Evolutionary conservation across 139 green algal genomes (phyloP).

Genomic region (Chlorella sp.): DNA sequence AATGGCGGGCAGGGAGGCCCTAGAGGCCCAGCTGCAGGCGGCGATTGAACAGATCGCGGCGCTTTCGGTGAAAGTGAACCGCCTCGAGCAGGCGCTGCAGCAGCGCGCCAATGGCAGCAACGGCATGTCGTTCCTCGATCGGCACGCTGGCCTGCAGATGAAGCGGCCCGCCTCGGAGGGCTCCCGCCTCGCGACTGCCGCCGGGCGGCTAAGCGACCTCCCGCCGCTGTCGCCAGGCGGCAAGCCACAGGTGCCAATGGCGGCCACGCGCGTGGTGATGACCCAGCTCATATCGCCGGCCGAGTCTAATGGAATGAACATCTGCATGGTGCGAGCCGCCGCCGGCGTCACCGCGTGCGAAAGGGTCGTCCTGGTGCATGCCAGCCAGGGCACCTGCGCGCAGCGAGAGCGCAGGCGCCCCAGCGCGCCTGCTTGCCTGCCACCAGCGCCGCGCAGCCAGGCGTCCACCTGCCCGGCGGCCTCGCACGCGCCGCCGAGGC

Average conservation of each 20-base stretch:
- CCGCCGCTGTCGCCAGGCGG: neutral
- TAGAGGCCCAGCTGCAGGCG: slow-evolving; percentile 6
- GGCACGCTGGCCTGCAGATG: slow-evolving; percentile 4
- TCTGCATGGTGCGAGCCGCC: slow-evolving; percentile 53
- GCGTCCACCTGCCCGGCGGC: too few relatives aligned
- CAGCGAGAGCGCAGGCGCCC: too few relatives aligned
- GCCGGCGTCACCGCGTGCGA: too few relatives aligned
- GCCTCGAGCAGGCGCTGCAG: neutral
- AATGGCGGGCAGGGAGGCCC: too few relatives aligned
- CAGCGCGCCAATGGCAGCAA: neutral
- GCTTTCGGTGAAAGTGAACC: neutral
- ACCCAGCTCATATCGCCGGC: slow-evolving; percentile 63
- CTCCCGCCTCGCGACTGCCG: neutral
- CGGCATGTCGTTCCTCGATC: slow-evolving; percentile 1
- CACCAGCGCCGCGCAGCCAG: too few relatives aligned
- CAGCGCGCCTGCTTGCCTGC: too few relatives aligned
- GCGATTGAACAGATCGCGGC: slow-evolving; percentile 1
- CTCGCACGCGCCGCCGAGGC: neutral
- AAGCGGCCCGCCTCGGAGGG: neutral
- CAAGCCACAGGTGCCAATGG: slow-evolving; percentile 56
- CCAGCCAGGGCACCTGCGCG: neutral
- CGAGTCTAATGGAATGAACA: slow-evolving; percentile 59
- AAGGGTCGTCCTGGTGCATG: too few relatives aligned
- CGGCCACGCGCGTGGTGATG: slow-evolving; percentile 72
- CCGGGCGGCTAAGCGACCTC: neutral